Conservation (phyloP, 1,284 basidiomycete species). For the Ceratorhiza oryzae-sativae region DNA sequence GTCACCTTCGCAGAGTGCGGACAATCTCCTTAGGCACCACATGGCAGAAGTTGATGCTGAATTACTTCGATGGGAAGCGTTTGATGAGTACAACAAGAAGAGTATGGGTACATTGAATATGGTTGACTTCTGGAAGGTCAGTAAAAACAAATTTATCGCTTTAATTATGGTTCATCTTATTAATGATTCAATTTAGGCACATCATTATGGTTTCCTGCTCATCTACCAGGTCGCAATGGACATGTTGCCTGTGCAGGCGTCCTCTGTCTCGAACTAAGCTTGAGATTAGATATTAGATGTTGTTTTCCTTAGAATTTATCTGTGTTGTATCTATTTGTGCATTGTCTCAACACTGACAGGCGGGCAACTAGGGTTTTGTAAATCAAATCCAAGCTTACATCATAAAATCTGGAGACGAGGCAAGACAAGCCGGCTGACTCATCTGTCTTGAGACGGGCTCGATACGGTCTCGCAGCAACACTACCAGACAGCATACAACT, state of each 20-base stretch:
- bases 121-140: conserved; percentile 34
- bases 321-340: no score
- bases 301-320: not conserved
- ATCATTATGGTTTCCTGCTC: not conserved
- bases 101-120: conserved; percentile 15
- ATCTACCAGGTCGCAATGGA: conserved; percentile 15
- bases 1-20: not conserved
- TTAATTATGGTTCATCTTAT: not conserved
- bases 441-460: no score
- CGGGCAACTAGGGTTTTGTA: no score
- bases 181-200: not conserved
- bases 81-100: not conserved
- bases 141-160: not conserved
- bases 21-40: not conserved
- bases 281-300: conserved; percentile 6
- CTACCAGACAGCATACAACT: no score
- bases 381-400: no score
- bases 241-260: conserved; percentile 24
- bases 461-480: no score
- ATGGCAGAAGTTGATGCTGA: conserved; percentile 6
- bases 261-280: conserved; percentile 1
- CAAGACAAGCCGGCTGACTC: no score
- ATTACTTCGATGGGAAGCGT: not conserved
- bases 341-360: no score
- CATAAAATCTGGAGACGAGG: no score